These are phyloP conservation scores for Pythium dissimile DNA, from an alignment of 352 stramenopile genomes.

Conservation along the genomic window DNA sequence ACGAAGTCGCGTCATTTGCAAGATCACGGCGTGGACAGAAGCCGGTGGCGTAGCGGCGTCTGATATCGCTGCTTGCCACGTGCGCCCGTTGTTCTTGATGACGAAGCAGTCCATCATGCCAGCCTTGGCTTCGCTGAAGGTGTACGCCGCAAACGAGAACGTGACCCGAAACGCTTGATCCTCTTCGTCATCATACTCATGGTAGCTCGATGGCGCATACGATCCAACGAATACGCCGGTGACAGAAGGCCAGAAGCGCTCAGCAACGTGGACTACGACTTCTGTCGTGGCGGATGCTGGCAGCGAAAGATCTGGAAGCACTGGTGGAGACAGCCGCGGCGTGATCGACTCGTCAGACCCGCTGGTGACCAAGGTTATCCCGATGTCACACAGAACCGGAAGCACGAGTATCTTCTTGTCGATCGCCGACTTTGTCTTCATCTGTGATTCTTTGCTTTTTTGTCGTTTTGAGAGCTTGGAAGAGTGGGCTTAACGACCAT, in stretches of 20 bases:
- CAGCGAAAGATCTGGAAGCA: background rate
- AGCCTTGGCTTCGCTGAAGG: background rate
- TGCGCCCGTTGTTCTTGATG: background rate
- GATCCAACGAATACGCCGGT: background rate
- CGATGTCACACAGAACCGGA: no score
- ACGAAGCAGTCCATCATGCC: slow-evolving; percentile 7
- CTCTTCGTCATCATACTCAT: background rate
- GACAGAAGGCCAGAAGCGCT: slow-evolving; percentile 12
- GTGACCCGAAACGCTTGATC: slow-evolving; percentile 4
- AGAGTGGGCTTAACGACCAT: no score
- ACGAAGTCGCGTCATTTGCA: background rate
- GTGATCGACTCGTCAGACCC: no score
- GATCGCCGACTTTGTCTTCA: no score
- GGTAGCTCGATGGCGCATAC: background rate
- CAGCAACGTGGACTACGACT: slow-evolving; percentile 9
- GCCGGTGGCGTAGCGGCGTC: background rate
- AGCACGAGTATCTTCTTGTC: no score
- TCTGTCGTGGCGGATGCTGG: background rate
- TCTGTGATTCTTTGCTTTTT: no score
- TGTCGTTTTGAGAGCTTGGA: no score
- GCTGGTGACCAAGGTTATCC: no score
- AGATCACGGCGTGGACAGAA: slow-evolving; percentile 4
- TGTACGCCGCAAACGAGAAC: slow-evolving; percentile 10
- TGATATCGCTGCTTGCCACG: background rate
- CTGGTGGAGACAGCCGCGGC: background rate